Evolutionary conservation across 2,329 filamentous ascomycete genomes (phyloP).

Genomic region (Neodidymelliopsis sp.): DNA sequence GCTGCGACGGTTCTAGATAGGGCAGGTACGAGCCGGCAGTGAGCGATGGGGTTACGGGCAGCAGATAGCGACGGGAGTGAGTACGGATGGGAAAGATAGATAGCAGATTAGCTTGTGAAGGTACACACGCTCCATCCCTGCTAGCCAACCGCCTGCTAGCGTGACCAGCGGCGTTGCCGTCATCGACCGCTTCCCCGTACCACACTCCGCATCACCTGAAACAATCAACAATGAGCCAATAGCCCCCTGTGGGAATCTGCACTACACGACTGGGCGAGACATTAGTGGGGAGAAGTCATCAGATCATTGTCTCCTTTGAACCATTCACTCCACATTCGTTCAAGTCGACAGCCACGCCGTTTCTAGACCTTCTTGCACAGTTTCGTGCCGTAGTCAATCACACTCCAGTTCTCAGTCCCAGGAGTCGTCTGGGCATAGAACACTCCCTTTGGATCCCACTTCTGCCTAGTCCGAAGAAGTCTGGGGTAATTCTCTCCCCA

Average conservation of each 20-base stretch:
- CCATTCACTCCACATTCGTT: too few relatives aligned
- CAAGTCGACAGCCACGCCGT: too few relatives aligned
- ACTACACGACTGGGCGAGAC: too few relatives aligned
- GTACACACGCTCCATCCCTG: constrained; percentile 23
- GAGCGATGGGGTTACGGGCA: constrained; percentile 12
- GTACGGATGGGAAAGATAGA: background rate
- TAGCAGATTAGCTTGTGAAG: constrained; percentile 36
- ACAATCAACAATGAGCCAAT: constrained; percentile 1
- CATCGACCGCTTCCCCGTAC: constrained; percentile 28
- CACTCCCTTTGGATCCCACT: constrained; percentile 46
- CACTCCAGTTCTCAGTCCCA: constrained; percentile 45
- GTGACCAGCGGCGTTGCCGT: constrained; percentile 19
- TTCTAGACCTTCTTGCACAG: constrained; percentile 37
- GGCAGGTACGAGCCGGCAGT: background rate
- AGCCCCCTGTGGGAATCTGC: background rate
- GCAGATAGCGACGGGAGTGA: constrained; percentile 7
- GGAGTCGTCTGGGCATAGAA: constrained; percentile 47
- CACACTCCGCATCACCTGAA: constrained; percentile 2
- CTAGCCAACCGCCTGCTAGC: constrained; percentile 25
- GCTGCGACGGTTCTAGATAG: background rate
- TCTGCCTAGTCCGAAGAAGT: constrained; percentile 39
- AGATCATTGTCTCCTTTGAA: too few relatives aligned
- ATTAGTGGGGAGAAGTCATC: too few relatives aligned
- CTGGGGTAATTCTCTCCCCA: constrained; percentile 46
- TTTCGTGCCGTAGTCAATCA: constrained; percentile 46